Percentiles rank a stretch among this genome's conserved stretches.
phyloP scores from a whole-genome alignment of 805 yeast genomes.

The Saturnispora mendoncae region DNA sequence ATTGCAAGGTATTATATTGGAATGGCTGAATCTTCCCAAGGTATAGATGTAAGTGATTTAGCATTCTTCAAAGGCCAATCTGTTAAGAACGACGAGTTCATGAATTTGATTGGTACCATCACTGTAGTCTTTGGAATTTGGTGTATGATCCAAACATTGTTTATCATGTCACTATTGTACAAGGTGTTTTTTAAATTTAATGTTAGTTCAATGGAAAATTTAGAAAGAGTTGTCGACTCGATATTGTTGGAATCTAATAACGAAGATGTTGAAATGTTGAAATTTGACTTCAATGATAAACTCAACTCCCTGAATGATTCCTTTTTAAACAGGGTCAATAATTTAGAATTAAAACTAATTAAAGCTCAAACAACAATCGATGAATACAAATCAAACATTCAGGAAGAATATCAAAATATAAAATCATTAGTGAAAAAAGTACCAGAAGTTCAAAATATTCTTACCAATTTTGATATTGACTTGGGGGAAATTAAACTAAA shows the following conservation, averaged over 20 bases:
- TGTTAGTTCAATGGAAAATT: constrained; percentile 2
- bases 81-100: constrained; percentile 9
- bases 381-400: constrained; percentile 5
- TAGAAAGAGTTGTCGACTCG: constrained; percentile 13
- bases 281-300: constrained; percentile 9
- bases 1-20: background rate
- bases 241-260: constrained; percentile 10
- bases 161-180: background rate
- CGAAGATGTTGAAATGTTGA: constrained; percentile 5
- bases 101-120: background rate
- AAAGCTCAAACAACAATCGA: background rate
- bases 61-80: constrained; percentile 1
- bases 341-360: background rate
- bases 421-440: constrained; percentile 3
- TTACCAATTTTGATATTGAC: background rate
- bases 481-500: background rate
- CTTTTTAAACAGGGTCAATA: background rate
- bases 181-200: background rate
- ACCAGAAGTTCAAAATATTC: background rate
- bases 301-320: constrained; percentile 1
- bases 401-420: constrained; percentile 8
- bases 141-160: background rate
- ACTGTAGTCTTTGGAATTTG: constrained; percentile 1
- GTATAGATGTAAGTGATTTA: background rate
- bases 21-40: background rate